Base-by-base conservation (phyloP, 2,329 filamentous ascomycete genomes). In the Fusarium globosum region DNA sequence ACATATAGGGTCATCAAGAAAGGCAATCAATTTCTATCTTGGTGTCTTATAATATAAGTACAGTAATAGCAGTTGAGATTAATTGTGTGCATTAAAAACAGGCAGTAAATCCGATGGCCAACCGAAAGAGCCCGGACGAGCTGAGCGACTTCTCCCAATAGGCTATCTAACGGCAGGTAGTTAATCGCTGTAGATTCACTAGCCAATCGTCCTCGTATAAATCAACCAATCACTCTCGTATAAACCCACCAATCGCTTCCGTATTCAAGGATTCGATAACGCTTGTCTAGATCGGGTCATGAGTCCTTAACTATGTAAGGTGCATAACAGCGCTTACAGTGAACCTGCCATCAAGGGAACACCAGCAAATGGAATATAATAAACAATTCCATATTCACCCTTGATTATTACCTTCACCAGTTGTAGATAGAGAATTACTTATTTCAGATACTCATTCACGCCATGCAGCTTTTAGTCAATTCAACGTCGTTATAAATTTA, bases 401-500 rank as follows among this genome's bases (percentile, higher is more conserved):
- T 35, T 35, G 6, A 13, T 35, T 35, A 35, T 21, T 21, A 12
- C 12, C 38, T 21, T 39, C 3, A 39, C 26, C 2, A 42, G 2
- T n/a, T 42, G 12, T 13, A 15, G 13, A 30, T 8, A 7, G 45
- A 30, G 14, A 21, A 16, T 45, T 11, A 2, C 18, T 45, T 23
- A 23, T 26, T 12, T 18, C 42, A 26, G 15, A 26, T 23, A 9
- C 23, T 26, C n/a, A 13, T 45, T 26, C 10, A 20, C 11, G 6
- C 23, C 9, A 18, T 7, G 11, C 42, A 20, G 18, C 26, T 23
- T n/a, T 33, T 3, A 3, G 2, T 51, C 30, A 0, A 35, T 51
- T 23, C 3, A 18, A 14, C 10, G 0, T 20, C 4, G 7, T 33
- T 2, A 7, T 21, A 28, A 30, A 7, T 48, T 6, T 2, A 30